Base-by-base conservation (phyloP, 169 alveolate genomes). In the Plasmodium inui region DNA sequence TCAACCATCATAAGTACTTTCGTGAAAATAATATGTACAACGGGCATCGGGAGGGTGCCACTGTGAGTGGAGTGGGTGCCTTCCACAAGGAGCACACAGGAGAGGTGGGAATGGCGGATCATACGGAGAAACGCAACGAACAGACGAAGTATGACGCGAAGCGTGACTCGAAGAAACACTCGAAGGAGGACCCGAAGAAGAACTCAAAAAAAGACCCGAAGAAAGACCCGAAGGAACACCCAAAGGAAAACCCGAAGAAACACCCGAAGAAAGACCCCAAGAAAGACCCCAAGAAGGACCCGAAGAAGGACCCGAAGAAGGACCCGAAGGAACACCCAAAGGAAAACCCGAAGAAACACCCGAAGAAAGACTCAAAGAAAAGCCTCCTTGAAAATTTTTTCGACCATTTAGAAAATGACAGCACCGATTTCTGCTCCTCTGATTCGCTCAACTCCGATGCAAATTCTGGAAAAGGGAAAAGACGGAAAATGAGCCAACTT, bases 1-100 rank as follows among this genome's bases (percentile, higher is more conserved):
- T 91, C 37, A 82, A 91, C 28, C 95, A 91, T 82, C 67, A 53
- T 37, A 91, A 50, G 57, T 91, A 79, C 84, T 91, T 91, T 81
- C 76, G 78, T 14, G 76, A 67, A 82, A 81, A 82, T 19, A n/a
- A 76, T 19, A n/a, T 30, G 10, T 46, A 34, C 61, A 34, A 84
- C 12, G n/a, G n/a, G 34, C 37, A 39, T 30, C 10, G 14, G 9
- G 30, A 19, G 41, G 74, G 74, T 61, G 14, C 17, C 53, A n/a
- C n/a, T n/a, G n/a, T n/a, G n/a, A n/a, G n/a, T n/a, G n/a, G n/a
- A n/a, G n/a, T n/a, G n/a, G n/a, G n/a, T 61, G 14, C 17, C 53
- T 44, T 44, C 53, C 53, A 44, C 53, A 44, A 9, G 53, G 53
- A 6, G 53, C 17, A 41, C 53, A 41, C 53, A 8, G 14, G 53